Percentiles rank a stretch among this genome's conserved stretches.
Evolutionary conservation across 768 basidiomycete species (phyloP).

Genomic region (Suillus subaureus): DNA sequence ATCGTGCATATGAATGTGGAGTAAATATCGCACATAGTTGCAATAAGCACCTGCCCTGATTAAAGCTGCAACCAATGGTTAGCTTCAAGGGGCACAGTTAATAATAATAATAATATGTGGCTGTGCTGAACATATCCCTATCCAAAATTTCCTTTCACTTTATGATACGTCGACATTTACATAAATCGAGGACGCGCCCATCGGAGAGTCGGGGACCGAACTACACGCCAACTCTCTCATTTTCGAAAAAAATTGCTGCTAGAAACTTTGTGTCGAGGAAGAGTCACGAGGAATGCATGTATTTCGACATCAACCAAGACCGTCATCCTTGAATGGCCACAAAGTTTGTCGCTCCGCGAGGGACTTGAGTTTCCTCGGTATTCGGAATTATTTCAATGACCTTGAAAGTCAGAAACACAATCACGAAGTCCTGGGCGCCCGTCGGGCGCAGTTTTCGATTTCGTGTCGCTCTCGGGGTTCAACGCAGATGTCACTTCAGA

Average conservation of each 20-base stretch:
- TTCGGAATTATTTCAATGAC: constrained; percentile 30
- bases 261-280: too few species aligned
- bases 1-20: too few species aligned
- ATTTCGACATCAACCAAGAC: neutral
- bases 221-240: too few species aligned
- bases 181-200: too few species aligned
- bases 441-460: constrained; percentile 19
- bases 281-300: too few species aligned
- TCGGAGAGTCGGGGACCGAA: too few species aligned
- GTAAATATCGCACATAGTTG: too few species aligned
- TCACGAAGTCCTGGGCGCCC: neutral
- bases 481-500: constrained; percentile 12
- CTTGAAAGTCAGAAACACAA: constrained; percentile 14
- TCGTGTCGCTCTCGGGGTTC: constrained; percentile 12
- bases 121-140: neutral
- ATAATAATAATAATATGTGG: too few species aligned
- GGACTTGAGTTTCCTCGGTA: constrained; percentile 32
- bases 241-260: too few species aligned
- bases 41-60: too few species aligned
- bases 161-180: neutral
- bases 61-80: too few species aligned
- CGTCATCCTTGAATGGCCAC: neutral
- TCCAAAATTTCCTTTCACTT: neutral
- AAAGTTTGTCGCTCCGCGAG: constrained; percentile 6
- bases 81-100: too few species aligned